Percentiles rank a stretch among this genome's conserved stretches.
Evolutionary conservation across 1,284 basidiomycete species (phyloP).

Genomic region (Xerocomus nothofagi): DNA sequence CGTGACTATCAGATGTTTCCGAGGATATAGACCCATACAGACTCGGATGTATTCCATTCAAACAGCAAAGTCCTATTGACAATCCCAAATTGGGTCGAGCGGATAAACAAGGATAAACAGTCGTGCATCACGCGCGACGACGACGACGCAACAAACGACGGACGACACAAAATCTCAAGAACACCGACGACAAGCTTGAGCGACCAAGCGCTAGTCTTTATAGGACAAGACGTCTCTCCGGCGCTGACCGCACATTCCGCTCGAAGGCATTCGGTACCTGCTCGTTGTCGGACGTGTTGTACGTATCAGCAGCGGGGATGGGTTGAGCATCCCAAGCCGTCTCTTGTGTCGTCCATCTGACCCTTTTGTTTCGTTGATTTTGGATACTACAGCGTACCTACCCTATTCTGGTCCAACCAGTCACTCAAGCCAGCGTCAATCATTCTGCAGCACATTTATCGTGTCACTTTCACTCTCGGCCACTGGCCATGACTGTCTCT

Average conservation of each 20-base stretch:
- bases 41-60: no score
- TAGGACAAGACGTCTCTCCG: background rate
- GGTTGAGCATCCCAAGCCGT: background rate
- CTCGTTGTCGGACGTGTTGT: background rate
- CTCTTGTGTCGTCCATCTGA: slow-evolving; percentile 1
- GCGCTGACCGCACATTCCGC: background rate
- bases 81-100: slow-evolving; percentile 3
- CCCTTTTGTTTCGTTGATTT: background rate
- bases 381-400: background rate
- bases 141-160: slow-evolving; percentile 11
- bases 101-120: slow-evolving; percentile 24
- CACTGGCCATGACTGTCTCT: slow-evolving; percentile 65
- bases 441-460: background rate
- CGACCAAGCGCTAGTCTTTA: background rate
- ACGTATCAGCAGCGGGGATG: background rate
- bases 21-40: no score
- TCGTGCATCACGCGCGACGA: slow-evolving; percentile 13
- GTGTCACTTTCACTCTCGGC: background rate
- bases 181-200: background rate
- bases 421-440: background rate
- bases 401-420: background rate
- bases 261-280: background rate
- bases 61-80: no score
- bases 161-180: background rate
- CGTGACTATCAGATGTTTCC: background rate